These are phyloP conservation scores for Rhizopogon roseolus DNA, from an alignment of 768 basidiomycete species.

Conservation along the genomic window DNA sequence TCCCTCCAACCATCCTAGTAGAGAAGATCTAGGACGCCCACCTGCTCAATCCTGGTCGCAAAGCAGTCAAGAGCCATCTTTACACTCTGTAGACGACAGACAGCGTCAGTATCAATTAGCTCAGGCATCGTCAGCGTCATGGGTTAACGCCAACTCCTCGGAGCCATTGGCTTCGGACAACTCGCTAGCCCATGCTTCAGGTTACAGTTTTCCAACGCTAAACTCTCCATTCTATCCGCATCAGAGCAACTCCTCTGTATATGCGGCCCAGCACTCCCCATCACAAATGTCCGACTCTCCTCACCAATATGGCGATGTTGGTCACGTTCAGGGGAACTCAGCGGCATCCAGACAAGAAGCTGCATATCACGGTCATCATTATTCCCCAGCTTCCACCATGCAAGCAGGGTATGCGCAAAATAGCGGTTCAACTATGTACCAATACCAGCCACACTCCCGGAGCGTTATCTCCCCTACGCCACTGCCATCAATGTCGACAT, in stretches of 20 bases:
- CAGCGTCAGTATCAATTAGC: conserved; percentile 24
- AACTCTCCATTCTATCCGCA: conserved; percentile 54
- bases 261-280: conserved; percentile 27
- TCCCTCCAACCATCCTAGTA: background rate
- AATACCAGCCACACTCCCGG: conserved; percentile 24
- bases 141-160: conserved; percentile 15
- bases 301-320: conserved; percentile 24
- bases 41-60: conserved; percentile 23
- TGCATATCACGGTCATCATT: conserved; percentile 15
- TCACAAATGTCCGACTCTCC: conserved; percentile 22
- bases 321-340: conserved; percentile 16
- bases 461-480: conserved; percentile 12
- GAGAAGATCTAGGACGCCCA: conserved; percentile 18
- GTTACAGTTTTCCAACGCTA: conserved; percentile 46
- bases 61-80: conserved; percentile 14
- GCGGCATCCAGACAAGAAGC: conserved; percentile 17
- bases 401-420: conserved; percentile 20
- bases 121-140: conserved; percentile 19
- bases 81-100: conserved; percentile 16
- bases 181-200: conserved; percentile 16
- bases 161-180: conserved; percentile 18
- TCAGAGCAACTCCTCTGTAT: conserved; percentile 27
- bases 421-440: conserved; percentile 9
- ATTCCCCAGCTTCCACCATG: conserved; percentile 24
- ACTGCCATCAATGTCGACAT: conserved; percentile 15